These are phyloP conservation scores for Lentinula raphanica DNA, from an alignment of 768 basidiomycete genomes.

Conservation along the genomic window DNA sequence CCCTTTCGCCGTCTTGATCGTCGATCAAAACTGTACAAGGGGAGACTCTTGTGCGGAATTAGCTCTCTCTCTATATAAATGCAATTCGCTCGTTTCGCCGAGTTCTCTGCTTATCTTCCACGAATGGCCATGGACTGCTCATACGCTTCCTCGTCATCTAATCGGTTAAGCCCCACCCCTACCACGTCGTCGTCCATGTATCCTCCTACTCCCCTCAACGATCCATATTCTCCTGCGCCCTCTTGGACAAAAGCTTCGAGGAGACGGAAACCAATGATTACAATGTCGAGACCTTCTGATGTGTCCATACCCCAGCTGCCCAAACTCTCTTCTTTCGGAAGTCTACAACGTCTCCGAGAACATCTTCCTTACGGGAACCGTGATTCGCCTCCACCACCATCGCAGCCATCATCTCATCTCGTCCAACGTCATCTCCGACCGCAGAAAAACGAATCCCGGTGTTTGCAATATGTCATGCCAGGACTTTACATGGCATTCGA, in stretches of 20 bases:
- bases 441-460: conserved; percentile 14
- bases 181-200: neutral
- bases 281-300: neutral
- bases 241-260: neutral
- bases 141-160: neutral
- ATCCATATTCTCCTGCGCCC: neutral
- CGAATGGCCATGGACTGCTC: neutral
- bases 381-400: neutral
- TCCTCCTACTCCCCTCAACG: neutral
- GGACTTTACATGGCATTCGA: conserved; percentile 19
- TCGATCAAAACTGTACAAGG: neutral
- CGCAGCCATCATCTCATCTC: neutral
- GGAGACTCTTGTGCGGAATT: neutral
- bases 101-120: no score
- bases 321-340: neutral
- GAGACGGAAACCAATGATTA: neutral
- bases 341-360: neutral
- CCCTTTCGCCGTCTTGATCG: neutral
- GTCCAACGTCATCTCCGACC: neutral
- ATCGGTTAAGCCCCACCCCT: neutral
- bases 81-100: neutral
- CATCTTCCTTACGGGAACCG: neutral
- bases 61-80: no score
- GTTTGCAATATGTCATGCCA: conserved; percentile 15
- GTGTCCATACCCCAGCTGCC: neutral